Conservation (phyloP, 2,329 filamentous ascomycete genomes). For the Macroventuria anomochaeta region DNA sequence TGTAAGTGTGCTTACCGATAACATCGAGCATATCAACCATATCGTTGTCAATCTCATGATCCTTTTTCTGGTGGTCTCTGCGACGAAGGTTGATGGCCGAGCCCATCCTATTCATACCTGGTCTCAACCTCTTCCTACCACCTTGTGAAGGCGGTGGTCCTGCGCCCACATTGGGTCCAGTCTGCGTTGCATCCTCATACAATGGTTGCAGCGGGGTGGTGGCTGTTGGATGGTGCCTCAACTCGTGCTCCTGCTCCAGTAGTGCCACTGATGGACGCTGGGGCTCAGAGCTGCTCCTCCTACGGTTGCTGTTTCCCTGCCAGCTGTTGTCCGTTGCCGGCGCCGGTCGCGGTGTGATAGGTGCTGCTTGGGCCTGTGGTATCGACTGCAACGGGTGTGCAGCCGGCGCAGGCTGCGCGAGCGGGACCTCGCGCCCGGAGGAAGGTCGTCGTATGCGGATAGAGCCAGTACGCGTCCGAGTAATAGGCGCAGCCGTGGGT, state of each 20-base stretch:
- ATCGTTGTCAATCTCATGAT: constrained; percentile 62
- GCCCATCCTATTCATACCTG: constrained; percentile 27
- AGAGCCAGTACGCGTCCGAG: constrained; percentile 29
- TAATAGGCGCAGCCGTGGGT: constrained; percentile 15
- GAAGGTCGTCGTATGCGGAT: constrained; percentile 39
- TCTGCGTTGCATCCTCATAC: constrained; percentile 34
- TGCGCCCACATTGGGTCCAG: constrained; percentile 14
- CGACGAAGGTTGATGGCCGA: constrained; percentile 40
- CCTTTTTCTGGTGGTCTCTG: constrained; percentile 19
- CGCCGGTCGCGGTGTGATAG: constrained; percentile 6
- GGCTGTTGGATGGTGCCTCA: constrained; percentile 38
- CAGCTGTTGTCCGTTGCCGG: constrained; percentile 19
- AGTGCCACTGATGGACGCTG: constrained; percentile 35
- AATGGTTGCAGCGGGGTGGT: constrained; percentile 41
- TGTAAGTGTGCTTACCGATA: constrained; percentile 61
- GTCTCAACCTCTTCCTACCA: constrained; percentile 22
- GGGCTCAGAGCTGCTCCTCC: constrained; percentile 44
- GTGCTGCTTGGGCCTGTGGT: constrained; percentile 10
- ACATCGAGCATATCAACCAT: constrained; percentile 73
- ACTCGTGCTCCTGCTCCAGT: constrained; percentile 33
- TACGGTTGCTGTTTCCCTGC: constrained; percentile 30
- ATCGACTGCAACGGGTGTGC: constrained; percentile 11
- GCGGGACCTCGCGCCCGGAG: constrained; percentile 5
- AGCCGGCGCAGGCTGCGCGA: constrained; percentile 8
- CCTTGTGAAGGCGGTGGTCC: constrained; percentile 25